Evolutionary conservation across 768 basidiomycete species (phyloP).

Genomic region (Agrocybe praecox): DNA sequence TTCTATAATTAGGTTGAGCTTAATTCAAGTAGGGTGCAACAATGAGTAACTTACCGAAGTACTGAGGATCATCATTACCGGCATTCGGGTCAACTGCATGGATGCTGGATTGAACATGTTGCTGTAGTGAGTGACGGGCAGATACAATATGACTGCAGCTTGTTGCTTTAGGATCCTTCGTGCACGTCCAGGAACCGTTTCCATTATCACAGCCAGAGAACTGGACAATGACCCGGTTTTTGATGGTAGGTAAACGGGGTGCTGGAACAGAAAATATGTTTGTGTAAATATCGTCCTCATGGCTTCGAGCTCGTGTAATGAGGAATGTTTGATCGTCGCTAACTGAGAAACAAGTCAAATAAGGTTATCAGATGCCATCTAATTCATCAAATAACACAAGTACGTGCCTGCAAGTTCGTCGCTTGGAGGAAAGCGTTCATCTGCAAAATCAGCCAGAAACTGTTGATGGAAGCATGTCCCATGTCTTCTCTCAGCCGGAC

Average conservation of each 20-base stretch:
- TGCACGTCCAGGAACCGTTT: constrained; percentile 13
- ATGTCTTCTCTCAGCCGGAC: not conserved
- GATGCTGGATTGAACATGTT: not conserved
- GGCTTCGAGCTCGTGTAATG: constrained; percentile 2
- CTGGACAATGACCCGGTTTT: constrained; percentile 14
- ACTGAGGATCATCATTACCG: no score
- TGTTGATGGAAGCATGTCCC: not conserved
- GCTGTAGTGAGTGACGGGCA: not conserved
- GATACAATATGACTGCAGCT: constrained; percentile 8
- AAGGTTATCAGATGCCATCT: not conserved
- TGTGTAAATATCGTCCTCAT: not conserved
- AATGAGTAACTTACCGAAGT: no score
- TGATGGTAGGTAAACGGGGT: constrained; percentile 5
- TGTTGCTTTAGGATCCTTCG: constrained; percentile 4
- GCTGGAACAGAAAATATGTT: constrained; percentile 13
- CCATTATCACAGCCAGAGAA: constrained; percentile 9
- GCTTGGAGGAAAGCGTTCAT: not conserved
- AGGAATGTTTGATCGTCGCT: constrained; percentile 1
- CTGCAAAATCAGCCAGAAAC: not conserved
- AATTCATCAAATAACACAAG: not conserved
- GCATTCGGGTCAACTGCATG: no score
- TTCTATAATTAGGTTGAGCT: no score
- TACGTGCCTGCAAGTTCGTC: not conserved
- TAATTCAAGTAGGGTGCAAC: no score
- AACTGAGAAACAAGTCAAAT: not conserved